These are phyloP conservation scores for Erodium texanum DNA, from an alignment of 441 rosid species.

Conservation along the genomic window DNA sequence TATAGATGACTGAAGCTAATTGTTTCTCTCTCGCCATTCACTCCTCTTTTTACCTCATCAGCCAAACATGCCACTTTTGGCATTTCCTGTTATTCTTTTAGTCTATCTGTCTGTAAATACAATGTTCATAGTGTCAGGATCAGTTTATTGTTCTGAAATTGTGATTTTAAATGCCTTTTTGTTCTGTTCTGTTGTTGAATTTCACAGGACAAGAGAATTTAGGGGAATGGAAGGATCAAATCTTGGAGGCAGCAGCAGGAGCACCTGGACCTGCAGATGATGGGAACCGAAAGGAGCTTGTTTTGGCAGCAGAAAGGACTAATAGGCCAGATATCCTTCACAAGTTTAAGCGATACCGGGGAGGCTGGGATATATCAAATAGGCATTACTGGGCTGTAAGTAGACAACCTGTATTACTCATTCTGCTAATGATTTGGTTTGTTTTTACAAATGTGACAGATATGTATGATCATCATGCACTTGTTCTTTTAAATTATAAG, in stretches of 20 bases:
- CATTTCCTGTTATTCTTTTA: not conserved
- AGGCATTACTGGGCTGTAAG: slow-evolving; percentile 92
- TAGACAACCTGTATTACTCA: not conserved
- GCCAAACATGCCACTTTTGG: not conserved
- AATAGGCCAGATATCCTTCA: slow-evolving; percentile 72
- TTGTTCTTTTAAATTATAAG: not conserved
- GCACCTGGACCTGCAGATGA: slow-evolving; percentile 53
- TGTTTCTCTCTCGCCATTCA: not conserved
- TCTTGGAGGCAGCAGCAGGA: slow-evolving; percentile 27
- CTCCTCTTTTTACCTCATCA: not conserved
- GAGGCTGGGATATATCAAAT: slow-evolving; percentile 79
- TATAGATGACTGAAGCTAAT: not conserved
- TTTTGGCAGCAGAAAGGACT: slow-evolving; percentile 72
- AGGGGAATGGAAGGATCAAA: slow-evolving; percentile 52
- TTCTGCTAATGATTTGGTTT: not conserved
- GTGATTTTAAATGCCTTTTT: not conserved
- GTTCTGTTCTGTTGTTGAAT: not conserved
- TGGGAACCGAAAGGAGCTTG: slow-evolving; percentile 25
- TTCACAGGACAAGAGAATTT: slow-evolving; percentile 47
- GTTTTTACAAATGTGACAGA: not conserved
- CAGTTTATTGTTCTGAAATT: not conserved
- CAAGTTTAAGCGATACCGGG: slow-evolving; percentile 52
- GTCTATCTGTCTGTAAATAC: not conserved
- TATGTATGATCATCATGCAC: not conserved
- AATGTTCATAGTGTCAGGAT: not conserved